These are phyloP conservation scores for Zoysia matrella DNA, from an alignment of 202 grass and related monocot species.

Conservation along the genomic window DNA sequence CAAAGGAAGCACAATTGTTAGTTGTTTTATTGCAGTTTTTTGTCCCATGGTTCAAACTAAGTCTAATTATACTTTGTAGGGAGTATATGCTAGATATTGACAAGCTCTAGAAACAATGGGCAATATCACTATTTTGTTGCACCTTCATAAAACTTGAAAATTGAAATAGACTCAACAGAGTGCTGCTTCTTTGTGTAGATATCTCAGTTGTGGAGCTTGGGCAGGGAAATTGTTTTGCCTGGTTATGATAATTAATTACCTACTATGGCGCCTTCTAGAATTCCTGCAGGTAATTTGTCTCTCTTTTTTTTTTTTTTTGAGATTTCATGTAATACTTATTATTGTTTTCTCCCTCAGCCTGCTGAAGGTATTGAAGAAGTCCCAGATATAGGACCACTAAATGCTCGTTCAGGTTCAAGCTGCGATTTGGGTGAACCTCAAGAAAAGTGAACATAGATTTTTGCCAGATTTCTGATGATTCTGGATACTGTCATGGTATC, in stretches of 20 bases:
- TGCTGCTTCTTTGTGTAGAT: conserved; percentile 54
- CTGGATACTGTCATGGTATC: not conserved
- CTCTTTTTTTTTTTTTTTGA: not conserved
- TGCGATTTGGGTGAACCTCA: conserved; percentile 24
- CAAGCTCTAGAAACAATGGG: not conserved
- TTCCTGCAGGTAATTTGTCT: conserved; percentile 67
- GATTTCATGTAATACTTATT: not conserved
- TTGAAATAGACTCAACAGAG: conserved; percentile 2
- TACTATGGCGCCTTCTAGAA: conserved; percentile 74
- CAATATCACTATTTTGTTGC: conserved; percentile 8
- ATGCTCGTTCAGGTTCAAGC: conserved; percentile 29
- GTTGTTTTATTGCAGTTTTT: not conserved
- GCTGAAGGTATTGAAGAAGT: conserved; percentile 81
- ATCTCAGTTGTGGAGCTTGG: conserved; percentile 87
- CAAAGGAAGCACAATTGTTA: not conserved
- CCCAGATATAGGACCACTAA: conserved; percentile 63
- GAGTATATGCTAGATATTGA: conserved; percentile 1
- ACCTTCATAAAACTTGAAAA: not conserved
- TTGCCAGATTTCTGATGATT: not conserved
- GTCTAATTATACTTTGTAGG: not conserved
- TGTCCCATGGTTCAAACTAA: not conserved
- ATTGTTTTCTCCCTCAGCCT: conserved; percentile 47
- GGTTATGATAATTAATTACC: conserved; percentile 90
- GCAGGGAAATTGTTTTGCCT: conserved; percentile 90
- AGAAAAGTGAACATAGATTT: not conserved